Percentiles rank a stretch among this genome's conserved stretches.
Conservation (phyloP, 208 protist species). For the Trichomonas vaginalis region DNA sequence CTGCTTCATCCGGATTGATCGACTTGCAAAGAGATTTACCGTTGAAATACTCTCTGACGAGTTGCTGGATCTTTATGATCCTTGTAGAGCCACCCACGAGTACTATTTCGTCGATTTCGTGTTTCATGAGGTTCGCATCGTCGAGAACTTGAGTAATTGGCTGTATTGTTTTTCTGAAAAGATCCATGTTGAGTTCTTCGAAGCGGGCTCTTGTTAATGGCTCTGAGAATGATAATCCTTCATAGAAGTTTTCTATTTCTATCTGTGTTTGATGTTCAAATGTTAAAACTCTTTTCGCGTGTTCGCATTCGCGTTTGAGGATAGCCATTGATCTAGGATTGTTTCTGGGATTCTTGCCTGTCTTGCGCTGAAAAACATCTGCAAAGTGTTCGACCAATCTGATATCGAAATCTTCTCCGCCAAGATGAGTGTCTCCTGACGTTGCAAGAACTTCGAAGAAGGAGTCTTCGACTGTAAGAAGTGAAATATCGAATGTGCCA, state of each 20-base stretch:
- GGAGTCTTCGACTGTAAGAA: constrained; percentile 84
- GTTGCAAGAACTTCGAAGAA: constrained; percentile 81
- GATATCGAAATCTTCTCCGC: constrained; percentile 70
- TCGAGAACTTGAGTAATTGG: constrained; percentile 74
- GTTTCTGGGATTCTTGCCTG: constrained; percentile 43
- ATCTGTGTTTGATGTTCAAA: constrained; percentile 36
- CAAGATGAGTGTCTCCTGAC: constrained; percentile 76
- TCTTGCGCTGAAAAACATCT: constrained; percentile 67
- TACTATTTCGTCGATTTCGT: constrained; percentile 79
- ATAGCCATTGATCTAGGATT: constrained; percentile 46
- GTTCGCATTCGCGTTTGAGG: constrained; percentile 63
- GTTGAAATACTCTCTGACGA: constrained; percentile 67
- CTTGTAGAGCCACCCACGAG: constrained; percentile 78
- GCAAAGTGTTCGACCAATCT: constrained; percentile 83
- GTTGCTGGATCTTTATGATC: constrained; percentile 84
- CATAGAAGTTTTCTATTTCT: constrained; percentile 72
- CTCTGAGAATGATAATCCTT: constrained; percentile 62
- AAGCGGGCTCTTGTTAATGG: constrained; percentile 63
- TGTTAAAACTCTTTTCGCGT: constrained; percentile 72
- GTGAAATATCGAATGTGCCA: constrained; percentile 75
- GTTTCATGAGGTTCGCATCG: constrained; percentile 73
- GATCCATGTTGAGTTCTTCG: constrained; percentile 80
- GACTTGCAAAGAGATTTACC: constrained; percentile 68
- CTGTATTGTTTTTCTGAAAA: constrained; percentile 75
- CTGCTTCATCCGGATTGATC: constrained; percentile 78